A percentile compares a stretch with the other conserved stretches of the same genome.
phyloP scores from a whole-genome alignment of 768 basidiomycete genomes.

The Phylloporus scabripes region DNA sequence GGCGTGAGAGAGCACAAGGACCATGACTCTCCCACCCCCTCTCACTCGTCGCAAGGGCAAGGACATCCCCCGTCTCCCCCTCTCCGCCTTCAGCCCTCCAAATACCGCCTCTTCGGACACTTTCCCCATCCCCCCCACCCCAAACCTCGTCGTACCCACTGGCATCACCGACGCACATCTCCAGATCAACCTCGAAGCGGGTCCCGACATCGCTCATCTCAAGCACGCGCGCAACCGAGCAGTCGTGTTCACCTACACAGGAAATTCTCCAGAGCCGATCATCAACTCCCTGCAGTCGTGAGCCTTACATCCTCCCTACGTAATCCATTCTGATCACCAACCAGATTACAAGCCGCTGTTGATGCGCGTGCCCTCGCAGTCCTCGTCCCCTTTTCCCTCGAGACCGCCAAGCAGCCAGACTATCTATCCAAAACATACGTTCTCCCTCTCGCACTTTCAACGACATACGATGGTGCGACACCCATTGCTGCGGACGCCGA shows the following conservation, averaged over 20 bases:
- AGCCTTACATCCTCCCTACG: constrained; percentile 4
- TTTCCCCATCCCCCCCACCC: constrained; percentile 66
- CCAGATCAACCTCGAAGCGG: constrained; percentile 32
- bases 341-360: constrained; percentile 16
- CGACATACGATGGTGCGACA: constrained; percentile 48
- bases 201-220: constrained; percentile 38
- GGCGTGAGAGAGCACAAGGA: constrained; percentile 4
- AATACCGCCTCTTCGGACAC: constrained; percentile 60
- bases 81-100: constrained; percentile 71
- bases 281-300: constrained; percentile 41
- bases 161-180: constrained; percentile 67
- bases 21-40: background rate
- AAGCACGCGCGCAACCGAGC: constrained; percentile 47
- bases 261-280: constrained; percentile 30
- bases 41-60: constrained; percentile 55
- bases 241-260: constrained; percentile 51
- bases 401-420: constrained; percentile 39
- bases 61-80: constrained; percentile 63
- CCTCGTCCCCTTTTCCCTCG: constrained; percentile 56
- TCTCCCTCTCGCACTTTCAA: constrained; percentile 37
- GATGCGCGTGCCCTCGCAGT: constrained; percentile 48
- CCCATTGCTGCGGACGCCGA: constrained; percentile 29
- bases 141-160: constrained; percentile 58
- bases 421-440: constrained; percentile 26
- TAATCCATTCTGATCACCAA: background rate